Conservation (phyloP, 495 filamentous ascomycete species). For the Lepidopterella palustris region DNA sequence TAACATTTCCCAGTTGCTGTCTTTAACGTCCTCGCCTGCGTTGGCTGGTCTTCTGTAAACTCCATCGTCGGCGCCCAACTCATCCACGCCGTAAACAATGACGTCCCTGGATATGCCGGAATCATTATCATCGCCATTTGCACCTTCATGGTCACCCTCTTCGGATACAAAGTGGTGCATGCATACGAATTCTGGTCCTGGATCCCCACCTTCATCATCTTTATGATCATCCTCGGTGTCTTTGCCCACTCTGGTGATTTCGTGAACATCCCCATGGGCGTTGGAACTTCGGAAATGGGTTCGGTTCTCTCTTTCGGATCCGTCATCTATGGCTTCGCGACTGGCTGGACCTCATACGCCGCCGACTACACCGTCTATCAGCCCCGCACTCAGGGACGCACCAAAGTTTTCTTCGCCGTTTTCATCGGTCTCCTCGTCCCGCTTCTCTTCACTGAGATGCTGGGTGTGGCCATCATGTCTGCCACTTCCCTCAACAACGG, state of each 20-base stretch:
- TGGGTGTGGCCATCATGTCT: constrained; percentile 60
- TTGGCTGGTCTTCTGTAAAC: constrained; percentile 48
- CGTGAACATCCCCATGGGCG: constrained; percentile 56
- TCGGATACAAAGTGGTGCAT: constrained; percentile 69
- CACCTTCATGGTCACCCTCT: constrained; percentile 65
- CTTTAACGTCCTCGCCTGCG: constrained; percentile 70
- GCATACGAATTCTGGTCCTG: constrained; percentile 71
- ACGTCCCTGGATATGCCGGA: constrained; percentile 45
- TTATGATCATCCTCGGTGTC: constrained; percentile 65
- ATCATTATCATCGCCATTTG: constrained; percentile 69
- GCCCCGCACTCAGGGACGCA: constrained; percentile 42
- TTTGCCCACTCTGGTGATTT: constrained; percentile 75
- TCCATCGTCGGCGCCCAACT: constrained; percentile 79
- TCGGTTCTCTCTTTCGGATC: constrained; percentile 65
- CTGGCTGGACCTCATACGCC: constrained; percentile 73
- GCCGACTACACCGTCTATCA: constrained; percentile 81
- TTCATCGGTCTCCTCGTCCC: constrained; percentile 65
- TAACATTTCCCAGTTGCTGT: constrained; percentile 48
- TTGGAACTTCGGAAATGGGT: constrained; percentile 57
- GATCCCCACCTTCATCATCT: constrained; percentile 71
- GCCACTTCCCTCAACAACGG: constrained; percentile 22
- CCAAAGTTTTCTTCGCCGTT: constrained; percentile 61
- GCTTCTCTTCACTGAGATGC: constrained; percentile 70
- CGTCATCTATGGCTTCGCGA: constrained; percentile 57
- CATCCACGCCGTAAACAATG: constrained; percentile 63